Evolutionary conservation across 129 eudicot species (phyloP).

Genomic region (Kitagawia praeruptora): DNA sequence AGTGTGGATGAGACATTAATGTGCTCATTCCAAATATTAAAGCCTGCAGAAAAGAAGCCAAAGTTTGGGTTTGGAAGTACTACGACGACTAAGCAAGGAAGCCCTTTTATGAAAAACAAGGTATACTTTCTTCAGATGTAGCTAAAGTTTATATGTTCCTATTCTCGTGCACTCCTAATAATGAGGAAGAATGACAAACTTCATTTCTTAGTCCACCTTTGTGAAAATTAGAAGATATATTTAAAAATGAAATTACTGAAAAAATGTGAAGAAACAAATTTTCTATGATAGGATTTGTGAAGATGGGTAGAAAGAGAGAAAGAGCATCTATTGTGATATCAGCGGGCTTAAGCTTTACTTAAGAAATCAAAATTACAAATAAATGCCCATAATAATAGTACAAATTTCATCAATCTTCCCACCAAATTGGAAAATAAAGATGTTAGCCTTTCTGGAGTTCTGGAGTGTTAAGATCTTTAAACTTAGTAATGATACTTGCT

Average conservation of each 20-base stretch:
- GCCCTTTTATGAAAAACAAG: conserved; percentile 25
- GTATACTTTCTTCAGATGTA: conserved; percentile 5
- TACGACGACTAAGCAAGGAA: conserved; percentile 43
- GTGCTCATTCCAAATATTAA: conserved; percentile 72
- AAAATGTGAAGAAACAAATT: not conserved
- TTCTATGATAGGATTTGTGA: not conserved
- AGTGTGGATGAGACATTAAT: conserved; percentile 57
- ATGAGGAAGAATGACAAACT: not conserved
- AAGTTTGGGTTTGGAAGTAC: conserved; percentile 65
- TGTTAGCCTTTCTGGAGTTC: not conserved
- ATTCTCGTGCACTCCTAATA: not conserved
- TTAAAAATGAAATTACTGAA: too few species aligned
- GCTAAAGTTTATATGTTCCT: not conserved
- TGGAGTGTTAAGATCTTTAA: not conserved
- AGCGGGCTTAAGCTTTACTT: not conserved
- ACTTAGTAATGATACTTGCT: not conserved
- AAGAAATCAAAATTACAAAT: not conserved
- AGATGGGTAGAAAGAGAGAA: not conserved
- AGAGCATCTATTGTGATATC: not conserved
- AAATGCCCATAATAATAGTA: not conserved
- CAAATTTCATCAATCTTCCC: not conserved
- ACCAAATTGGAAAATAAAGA: not conserved
- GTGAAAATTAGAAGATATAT: not conserved
- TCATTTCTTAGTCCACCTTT: not conserved
- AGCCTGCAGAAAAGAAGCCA: conserved; percentile 70